These are phyloP conservation scores for Theobroma cacao DNA, from an alignment of 345 rosid species.

Conservation along the genomic window DNA sequence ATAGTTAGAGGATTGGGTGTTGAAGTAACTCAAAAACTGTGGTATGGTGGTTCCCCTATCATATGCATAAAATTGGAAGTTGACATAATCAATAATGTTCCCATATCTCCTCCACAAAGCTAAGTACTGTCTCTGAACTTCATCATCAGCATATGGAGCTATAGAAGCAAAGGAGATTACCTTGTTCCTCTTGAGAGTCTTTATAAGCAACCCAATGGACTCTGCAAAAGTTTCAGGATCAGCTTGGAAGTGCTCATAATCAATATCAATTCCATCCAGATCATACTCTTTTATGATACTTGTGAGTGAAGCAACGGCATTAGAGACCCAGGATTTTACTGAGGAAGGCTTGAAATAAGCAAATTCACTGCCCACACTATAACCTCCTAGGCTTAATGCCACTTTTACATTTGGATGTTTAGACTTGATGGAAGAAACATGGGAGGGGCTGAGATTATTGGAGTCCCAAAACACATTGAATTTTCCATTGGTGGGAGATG, in stretches of 20 bases:
- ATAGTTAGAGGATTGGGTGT: slow-evolving; percentile 40
- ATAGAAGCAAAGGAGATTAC: slow-evolving; percentile 43
- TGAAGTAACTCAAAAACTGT: slow-evolving; percentile 37
- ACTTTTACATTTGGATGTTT: slow-evolving; percentile 32
- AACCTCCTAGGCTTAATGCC: slow-evolving; percentile 16
- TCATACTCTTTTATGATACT: slow-evolving; percentile 22
- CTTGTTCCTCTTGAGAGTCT: slow-evolving; percentile 25
- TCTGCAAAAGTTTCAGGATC: slow-evolving; percentile 31
- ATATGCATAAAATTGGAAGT: slow-evolving; percentile 64
- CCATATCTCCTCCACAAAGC: slow-evolving; percentile 52
- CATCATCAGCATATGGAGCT: slow-evolving; percentile 40
- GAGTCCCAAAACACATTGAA: slow-evolving; percentile 44
- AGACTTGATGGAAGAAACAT: slow-evolving; percentile 32
- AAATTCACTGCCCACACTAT: slow-evolving; percentile 1
- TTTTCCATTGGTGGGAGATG: slow-evolving; percentile 35
- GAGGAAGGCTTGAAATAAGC: slow-evolving; percentile 24
- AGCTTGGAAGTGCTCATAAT: slow-evolving; percentile 29
- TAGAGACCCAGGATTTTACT: slow-evolving; percentile 25
- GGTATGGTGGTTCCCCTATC: slow-evolving; percentile 32
- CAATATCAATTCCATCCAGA: slow-evolving; percentile 36
- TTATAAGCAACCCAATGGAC: slow-evolving; percentile 31
- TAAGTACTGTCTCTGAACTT: slow-evolving; percentile 44
- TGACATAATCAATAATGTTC: slow-evolving; percentile 54
- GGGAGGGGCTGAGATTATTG: slow-evolving; percentile 26
- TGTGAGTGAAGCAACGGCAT: slow-evolving; percentile 30